Percentiles rank a stretch among this genome's conserved stretches.
These are phyloP conservation scores for Elsinoe ampelina DNA, from an alignment of 2,329 filamentous ascomycete genomes.

Conservation along the genomic window DNA sequence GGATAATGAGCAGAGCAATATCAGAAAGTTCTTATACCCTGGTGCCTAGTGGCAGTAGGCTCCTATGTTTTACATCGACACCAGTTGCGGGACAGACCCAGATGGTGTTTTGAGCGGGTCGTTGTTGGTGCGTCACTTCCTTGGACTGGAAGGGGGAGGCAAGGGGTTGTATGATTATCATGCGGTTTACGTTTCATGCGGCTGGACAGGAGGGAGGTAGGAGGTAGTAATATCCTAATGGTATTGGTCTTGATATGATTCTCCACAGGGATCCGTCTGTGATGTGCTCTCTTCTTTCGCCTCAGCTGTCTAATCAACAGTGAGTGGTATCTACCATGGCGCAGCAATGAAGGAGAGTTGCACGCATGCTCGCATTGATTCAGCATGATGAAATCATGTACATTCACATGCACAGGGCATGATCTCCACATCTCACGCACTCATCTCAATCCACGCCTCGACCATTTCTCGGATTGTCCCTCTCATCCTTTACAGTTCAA, in stretches of 20 bases:
- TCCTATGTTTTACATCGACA: not conserved
- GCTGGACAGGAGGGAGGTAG: not conserved
- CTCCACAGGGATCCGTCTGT: no score
- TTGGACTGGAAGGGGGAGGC: not conserved
- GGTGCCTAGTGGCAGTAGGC: slow-evolving; percentile 10
- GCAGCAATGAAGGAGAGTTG: no score
- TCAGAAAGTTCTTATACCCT: slow-evolving; percentile 10
- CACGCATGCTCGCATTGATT: no score
- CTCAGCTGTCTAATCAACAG: no score
- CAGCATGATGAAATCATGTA: no score
- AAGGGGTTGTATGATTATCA: not conserved
- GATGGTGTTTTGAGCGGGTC: not conserved
- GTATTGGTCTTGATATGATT: not conserved
- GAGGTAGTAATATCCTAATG: slow-evolving; percentile 3
- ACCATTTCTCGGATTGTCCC: no score
- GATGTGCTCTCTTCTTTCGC: no score
- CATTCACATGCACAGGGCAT: no score
- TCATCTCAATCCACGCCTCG: no score
- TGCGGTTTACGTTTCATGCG: not conserved
- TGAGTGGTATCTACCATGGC: no score
- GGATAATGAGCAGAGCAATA: not conserved
- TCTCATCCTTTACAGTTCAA: no score
- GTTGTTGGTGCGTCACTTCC: not conserved
- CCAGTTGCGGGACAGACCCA: not conserved
- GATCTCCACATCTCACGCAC: no score